Base-by-base conservation (phyloP, 2,329 filamentous ascomycete species). In the Stagonosporopsis cucurbitacearum region DNA sequence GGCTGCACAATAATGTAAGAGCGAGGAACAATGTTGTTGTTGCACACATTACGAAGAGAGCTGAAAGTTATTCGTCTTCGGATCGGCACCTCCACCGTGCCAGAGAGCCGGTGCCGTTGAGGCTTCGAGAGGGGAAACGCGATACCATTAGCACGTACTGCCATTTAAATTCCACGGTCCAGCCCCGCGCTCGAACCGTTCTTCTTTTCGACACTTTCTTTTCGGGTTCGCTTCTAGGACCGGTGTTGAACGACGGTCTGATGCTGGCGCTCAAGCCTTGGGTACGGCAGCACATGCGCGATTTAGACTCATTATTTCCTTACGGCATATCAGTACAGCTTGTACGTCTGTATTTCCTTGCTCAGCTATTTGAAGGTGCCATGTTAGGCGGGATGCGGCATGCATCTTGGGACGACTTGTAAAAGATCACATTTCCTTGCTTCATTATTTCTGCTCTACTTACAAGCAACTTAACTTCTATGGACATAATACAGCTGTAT, bases 1-100 rank as follows among this genome's bases (percentile, higher is more conserved):
- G 82, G 86, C 79, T 96, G 92, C 78, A 84, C 91, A 75, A 84
- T 96, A 74, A 96, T 96, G 92, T 95, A 86, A 44, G 50, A 37
- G 55, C 20, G 46, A 46, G 50, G 43, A 47, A 54, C 25, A 37
- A 54, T 17, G 22, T 57, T 54, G 49, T 57, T 58, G 49, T 57
- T 58, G 50, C 53, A 20, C 44, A 57, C 28, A 49, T 52, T 53
- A 57, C 44, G 33, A 57, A 49, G 56, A 53, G 57, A 60, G 62
- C 59, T 62, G 58, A 56, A 63, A 61, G 61, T 68, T 67, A 67
- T 66, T 62, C 67, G 62, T 55, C 63, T 56, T 60, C 59, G 55
- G 56, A 42, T 65, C 59, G 62, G 60, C 64, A 63, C 61, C 63
- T 59, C 63, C 59, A 65, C 68, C 65, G 59, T 59, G 61, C 59